A percentile compares a stretch with the other conserved stretches of the same genome.
These are phyloP conservation scores for Chrysosporium keratinophilum DNA, from an alignment of 2,329 filamentous ascomycete genomes.

Conservation along the genomic window DNA sequence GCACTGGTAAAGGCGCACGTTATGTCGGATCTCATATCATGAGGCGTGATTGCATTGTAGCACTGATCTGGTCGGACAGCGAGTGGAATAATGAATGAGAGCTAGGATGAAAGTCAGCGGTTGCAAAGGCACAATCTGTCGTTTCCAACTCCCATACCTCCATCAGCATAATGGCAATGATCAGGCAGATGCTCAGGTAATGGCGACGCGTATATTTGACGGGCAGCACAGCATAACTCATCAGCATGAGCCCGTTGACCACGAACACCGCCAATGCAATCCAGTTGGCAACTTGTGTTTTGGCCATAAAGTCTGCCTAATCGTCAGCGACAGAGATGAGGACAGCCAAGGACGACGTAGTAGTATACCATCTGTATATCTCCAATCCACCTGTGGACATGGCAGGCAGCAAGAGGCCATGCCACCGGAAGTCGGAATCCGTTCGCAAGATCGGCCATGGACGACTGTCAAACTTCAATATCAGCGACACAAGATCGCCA, in stretches of 20 bases:
- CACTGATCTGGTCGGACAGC: constrained; percentile 71
- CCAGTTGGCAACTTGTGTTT: constrained; percentile 66
- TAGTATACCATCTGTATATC: constrained; percentile 47
- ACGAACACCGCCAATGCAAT: constrained; percentile 64
- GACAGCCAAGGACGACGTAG: constrained; percentile 4
- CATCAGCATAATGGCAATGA: constrained; percentile 64
- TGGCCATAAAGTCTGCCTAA: constrained; percentile 40
- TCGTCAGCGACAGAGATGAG: neutral
- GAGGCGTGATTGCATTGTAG: constrained; percentile 79
- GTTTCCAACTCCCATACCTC: constrained; percentile 45
- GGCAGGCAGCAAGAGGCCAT: constrained; percentile 69
- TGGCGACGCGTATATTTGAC: constrained; percentile 84
- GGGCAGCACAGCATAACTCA: constrained; percentile 71
- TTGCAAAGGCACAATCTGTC: neutral
- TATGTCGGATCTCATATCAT: constrained; percentile 74
- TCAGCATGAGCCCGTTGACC: constrained; percentile 62
- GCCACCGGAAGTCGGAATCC: constrained; percentile 31
- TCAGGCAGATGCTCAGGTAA: constrained; percentile 82
- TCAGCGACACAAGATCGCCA: constrained; percentile 29
- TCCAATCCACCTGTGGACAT: constrained; percentile 76
- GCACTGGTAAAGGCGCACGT: constrained; percentile 83
- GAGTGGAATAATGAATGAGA: constrained; percentile 84
- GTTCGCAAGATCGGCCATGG: constrained; percentile 51
- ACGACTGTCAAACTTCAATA: constrained; percentile 38
- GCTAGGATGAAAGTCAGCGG: constrained; percentile 39